These are phyloP conservation scores for Camellia oleifera DNA, from an alignment of 179 eudicot genomes.

Conservation along the genomic window DNA sequence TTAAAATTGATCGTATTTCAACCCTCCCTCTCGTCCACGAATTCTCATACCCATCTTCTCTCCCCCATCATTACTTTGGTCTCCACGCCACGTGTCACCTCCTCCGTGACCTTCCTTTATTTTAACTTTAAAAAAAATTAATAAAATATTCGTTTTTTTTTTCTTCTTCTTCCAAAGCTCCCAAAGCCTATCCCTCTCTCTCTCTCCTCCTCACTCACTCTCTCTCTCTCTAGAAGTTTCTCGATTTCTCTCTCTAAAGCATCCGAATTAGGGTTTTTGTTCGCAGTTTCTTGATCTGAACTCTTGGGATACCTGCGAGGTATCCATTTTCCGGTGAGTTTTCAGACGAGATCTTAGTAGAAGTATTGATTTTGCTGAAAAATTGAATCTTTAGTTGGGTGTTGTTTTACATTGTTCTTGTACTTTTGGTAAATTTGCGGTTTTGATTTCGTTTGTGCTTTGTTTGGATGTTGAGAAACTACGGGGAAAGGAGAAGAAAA, in stretches of 20 bases:
- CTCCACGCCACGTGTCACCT: constrained; percentile 53
- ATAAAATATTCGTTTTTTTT: background rate
- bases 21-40: constrained; percentile 57
- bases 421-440: background rate
- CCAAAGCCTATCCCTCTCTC: background rate
- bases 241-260: constrained; percentile 8
- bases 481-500: background rate
- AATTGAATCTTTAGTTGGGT: background rate
- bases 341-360: constrained; percentile 15
- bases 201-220: background rate
- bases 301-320: background rate
- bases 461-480: constrained; percentile 15
- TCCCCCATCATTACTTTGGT: constrained; percentile 43
- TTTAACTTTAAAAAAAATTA: background rate
- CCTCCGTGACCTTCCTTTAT: background rate
- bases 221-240: constrained; percentile 23
- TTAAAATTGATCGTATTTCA: constrained; percentile 57
- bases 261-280: constrained; percentile 25
- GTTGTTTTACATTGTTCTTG: background rate
- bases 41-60: constrained; percentile 32
- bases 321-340: constrained; percentile 35
- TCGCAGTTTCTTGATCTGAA: constrained; percentile 1
- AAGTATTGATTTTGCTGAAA: background rate
- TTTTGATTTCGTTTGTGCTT: background rate
- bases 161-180: background rate